Evolutionary conservation across 192 early-diverging fungal species (phyloP), one percentile per base, ranked within the genome.

Genomic region (Hyaloraphidium curvatum): DNA sequence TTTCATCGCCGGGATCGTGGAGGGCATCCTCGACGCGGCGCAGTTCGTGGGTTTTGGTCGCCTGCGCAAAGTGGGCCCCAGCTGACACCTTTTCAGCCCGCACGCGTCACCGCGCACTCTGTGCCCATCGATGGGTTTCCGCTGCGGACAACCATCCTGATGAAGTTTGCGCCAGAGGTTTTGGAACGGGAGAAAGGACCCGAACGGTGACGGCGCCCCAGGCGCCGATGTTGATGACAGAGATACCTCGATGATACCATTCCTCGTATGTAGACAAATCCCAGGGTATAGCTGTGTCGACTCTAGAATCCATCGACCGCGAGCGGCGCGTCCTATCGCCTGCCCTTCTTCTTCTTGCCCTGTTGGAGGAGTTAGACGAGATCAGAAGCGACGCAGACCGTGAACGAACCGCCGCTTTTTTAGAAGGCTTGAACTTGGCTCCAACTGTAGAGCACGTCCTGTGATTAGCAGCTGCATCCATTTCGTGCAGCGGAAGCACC

Each of bases 1-100:
- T 2, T 99, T 92, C 61, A 71, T 94, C 53, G 91, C 88, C 31
- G 95, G 95, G 5, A 80, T 99, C 40, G 85, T 99, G 0, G 95
- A 97, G 64, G 91, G 91, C 3, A 81, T 92, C 17, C 71, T 92
- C 53, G 84, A 89, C 56, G 84, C 86, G 30, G 80, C 76, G 40
- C 86, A 88, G 64, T 94, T 94, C 58, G 88, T 88, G 72, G 70
- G 81, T 60, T 17, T 17, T 65, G 39, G 16, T 14, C 30, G 9
- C 29, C 48, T 28, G 7, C 27, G 31, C 17, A 14, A 17, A 39
- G 29, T 26, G 28, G n/a, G 14, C 19, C 2, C 3, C 9, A 31
- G 31, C 14, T 61, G 58, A 5, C 59, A 59, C 4, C 58, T 64
- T 21, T 58, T 11, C 55, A 84, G 87, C 80, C 86, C 28, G 72